Evolutionary conservation across 75 land plant genomes (phyloP).

Genomic region (Azolla pinnata): DNA sequence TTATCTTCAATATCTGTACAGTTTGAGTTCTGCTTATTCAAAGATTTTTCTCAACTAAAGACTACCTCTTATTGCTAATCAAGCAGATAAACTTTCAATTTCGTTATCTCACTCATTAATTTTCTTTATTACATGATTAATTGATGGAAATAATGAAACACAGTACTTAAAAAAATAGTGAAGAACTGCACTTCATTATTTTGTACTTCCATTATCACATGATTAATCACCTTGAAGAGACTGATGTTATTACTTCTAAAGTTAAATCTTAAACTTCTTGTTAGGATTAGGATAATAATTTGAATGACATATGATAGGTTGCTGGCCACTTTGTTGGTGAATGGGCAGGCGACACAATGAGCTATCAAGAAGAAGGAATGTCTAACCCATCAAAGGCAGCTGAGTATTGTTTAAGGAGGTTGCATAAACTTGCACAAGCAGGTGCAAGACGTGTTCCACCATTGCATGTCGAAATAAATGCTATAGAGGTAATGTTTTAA

Average conservation of each 20-base stretch:
- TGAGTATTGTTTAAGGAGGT: conserved; percentile 10
- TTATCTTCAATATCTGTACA: no score
- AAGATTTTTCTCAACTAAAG: no score
- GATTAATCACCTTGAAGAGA: no score
- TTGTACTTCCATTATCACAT: no score
- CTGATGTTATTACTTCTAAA: not conserved
- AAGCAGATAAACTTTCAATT: no score
- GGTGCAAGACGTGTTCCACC: conserved; percentile 10
- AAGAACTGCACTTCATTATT: no score
- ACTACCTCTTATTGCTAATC: no score
- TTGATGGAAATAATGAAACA: no score
- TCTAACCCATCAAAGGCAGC: conserved; percentile 9
- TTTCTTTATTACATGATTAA: no score
- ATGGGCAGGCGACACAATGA: not conserved
- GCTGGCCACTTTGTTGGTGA: conserved; percentile 7
- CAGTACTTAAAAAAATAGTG: no score
- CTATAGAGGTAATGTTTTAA: conserved; percentile 19
- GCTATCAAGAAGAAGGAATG: conserved; percentile 3
- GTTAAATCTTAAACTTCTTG: not conserved
- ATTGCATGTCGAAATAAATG: conserved; percentile 9
- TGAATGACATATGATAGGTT: not conserved
- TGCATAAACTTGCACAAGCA: conserved; percentile 8
- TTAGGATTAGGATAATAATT: not conserved
- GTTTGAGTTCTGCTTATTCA: no score
- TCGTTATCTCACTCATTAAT: no score